These are phyloP conservation scores for Vaccinium myrtillus DNA, from an alignment of 148 eudicot genomes.

Conservation along the genomic window DNA sequence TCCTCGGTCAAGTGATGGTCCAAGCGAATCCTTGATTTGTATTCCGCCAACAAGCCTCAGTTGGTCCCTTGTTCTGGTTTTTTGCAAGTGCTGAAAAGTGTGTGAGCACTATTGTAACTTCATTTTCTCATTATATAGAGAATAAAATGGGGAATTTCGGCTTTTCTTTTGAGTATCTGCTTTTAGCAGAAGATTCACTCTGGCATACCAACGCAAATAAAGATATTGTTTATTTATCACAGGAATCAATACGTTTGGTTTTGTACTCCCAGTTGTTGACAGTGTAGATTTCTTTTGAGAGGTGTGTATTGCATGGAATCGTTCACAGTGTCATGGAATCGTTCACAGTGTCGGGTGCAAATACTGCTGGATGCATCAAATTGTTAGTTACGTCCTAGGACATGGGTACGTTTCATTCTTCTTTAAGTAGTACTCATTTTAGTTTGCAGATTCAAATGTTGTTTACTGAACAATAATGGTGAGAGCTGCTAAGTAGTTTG, in stretches of 20 bases:
- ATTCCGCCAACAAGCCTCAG: neutral
- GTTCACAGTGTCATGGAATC: neutral
- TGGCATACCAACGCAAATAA: neutral
- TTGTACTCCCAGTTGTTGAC: neutral
- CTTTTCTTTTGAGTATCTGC: neutral
- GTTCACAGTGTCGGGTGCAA: neutral
- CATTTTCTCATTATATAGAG: slow-evolving; percentile 4
- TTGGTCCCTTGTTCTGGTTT: neutral
- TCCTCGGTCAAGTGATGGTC: slow-evolving; percentile 7
- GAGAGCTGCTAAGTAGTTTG: too few relatives aligned
- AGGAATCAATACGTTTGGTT: neutral
- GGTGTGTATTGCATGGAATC: neutral
- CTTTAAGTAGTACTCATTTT: too few relatives aligned
- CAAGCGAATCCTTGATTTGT: slow-evolving; percentile 9
- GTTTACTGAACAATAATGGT: too few relatives aligned
- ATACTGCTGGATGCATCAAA: too few relatives aligned
- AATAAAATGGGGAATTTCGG: slow-evolving; percentile 8
- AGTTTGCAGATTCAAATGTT: too few relatives aligned
- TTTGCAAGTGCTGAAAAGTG: neutral
- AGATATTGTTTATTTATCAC: neutral
- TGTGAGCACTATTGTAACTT: slow-evolving; percentile 13
- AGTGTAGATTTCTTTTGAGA: neutral
- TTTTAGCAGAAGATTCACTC: neutral
- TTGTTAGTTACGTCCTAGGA: too few relatives aligned
- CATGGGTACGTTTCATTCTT: too few relatives aligned